A percentile compares a stretch with the other conserved stretches of the same genome.
These are phyloP conservation scores for Cryptosporidium ubiquitum DNA, from an alignment of 169 alveolate genomes.

Conservation along the genomic window DNA sequence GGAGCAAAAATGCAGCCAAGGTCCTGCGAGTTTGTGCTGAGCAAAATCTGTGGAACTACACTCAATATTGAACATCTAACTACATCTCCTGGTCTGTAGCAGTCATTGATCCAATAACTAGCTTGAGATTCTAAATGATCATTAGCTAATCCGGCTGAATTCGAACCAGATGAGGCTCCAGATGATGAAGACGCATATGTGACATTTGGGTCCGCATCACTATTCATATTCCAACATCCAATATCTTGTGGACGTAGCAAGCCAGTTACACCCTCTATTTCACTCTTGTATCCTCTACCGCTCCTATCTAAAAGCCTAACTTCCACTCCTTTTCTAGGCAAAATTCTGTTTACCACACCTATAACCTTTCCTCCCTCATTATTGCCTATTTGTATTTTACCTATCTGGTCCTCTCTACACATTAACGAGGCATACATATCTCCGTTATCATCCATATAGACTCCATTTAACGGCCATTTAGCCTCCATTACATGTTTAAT, in stretches of 20 bases:
- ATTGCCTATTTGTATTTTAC: not conserved
- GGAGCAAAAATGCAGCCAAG: constrained; percentile 67
- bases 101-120: constrained; percentile 65
- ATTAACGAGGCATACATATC: constrained; percentile 25
- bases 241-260: constrained; percentile 41
- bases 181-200: not conserved
- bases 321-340: constrained; percentile 69
- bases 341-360: constrained; percentile 47
- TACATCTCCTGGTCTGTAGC: constrained; percentile 64
- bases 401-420: constrained; percentile 35
- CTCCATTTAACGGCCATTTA: constrained; percentile 12
- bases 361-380: constrained; percentile 14
- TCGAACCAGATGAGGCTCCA: not conserved
- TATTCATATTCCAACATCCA: constrained; percentile 68
- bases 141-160: constrained; percentile 4
- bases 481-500: not conserved
- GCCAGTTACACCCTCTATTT: constrained; percentile 46
- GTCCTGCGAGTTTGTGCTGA: constrained; percentile 38
- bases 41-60: constrained; percentile 38
- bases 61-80: constrained; percentile 49
- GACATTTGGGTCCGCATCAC: not conserved
- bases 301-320: constrained; percentile 35
- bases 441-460: constrained; percentile 16
- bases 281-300: constrained; percentile 26
- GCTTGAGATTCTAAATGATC: constrained; percentile 56